Percentiles rank a stretch among this genome's conserved stretches.
Conservation (phyloP, 106 monocot species). For the Vanilla planifolia region DNA sequence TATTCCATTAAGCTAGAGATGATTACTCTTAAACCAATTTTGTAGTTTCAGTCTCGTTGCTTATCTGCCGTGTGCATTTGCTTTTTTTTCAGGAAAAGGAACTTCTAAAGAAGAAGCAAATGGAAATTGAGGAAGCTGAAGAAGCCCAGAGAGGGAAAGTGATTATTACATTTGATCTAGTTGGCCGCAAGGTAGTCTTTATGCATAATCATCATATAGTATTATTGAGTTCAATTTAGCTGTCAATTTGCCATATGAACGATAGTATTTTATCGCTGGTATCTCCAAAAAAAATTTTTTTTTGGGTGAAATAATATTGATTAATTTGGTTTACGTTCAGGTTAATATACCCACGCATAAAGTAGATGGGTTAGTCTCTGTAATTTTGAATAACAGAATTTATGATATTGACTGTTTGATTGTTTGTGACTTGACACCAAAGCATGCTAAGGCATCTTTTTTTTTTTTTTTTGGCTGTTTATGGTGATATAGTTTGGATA, state of each 20-base stretch:
- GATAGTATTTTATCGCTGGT: background rate
- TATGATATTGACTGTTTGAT: too few species aligned
- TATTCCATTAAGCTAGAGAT: too few species aligned
- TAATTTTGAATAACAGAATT: too few species aligned
- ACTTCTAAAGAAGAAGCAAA: conserved; percentile 50
- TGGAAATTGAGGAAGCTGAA: conserved; percentile 75
- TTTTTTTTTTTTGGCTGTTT: too few species aligned
- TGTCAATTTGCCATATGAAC: background rate
- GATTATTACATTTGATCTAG: conserved; percentile 89
- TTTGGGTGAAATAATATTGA: background rate
- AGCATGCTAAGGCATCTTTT: too few species aligned
- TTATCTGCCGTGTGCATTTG: too few species aligned
- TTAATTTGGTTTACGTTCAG: background rate
- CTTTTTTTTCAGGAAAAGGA: conserved; percentile 63
- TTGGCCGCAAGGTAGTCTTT: conserved; percentile 78
- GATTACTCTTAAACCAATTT: too few species aligned
- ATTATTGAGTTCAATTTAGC: background rate
- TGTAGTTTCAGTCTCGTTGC: too few species aligned
- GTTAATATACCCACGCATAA: too few species aligned
- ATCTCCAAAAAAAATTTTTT: background rate
- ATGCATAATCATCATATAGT: background rate
- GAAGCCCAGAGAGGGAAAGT: conserved; percentile 56
- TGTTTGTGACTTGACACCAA: too few species aligned
- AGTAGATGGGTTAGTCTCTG: too few species aligned
- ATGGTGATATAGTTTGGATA: too few species aligned